A percentile compares a stretch with the other conserved stretches of the same genome.
phyloP scores from a whole-genome alignment of 768 basidiomycete species.

The Lyophyllum shimeji region DNA sequence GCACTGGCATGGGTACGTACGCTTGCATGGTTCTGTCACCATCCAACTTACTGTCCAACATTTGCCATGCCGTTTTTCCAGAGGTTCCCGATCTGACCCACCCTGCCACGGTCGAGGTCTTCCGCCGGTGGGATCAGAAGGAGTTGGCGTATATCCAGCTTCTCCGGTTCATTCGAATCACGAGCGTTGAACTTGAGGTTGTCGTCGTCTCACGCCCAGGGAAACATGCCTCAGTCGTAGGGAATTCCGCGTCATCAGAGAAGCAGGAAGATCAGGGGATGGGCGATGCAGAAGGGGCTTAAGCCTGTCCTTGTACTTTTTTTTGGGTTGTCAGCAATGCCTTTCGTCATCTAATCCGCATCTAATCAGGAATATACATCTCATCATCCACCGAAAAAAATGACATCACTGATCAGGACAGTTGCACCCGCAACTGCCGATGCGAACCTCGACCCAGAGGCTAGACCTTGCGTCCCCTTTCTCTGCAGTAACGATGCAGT shows the following conservation, averaged over 20 bases:
- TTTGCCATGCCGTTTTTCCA: conserved; percentile 26
- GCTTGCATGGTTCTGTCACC: neutral
- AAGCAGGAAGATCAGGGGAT: conserved; percentile 18
- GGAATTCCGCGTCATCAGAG: conserved; percentile 1
- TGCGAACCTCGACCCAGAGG: neutral
- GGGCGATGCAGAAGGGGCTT: conserved; percentile 9
- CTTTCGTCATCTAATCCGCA: neutral
- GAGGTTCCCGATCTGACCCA: conserved; percentile 83
- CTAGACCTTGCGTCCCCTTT: neutral
- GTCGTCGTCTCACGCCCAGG: conserved; percentile 60
- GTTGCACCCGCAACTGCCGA: neutral
- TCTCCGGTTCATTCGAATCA: conserved; percentile 77
- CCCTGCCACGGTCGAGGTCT: conserved; percentile 63
- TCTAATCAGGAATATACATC: conserved; percentile 9
- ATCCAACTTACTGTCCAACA: no score
- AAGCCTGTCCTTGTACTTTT: neutral
- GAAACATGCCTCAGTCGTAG: conserved; percentile 42
- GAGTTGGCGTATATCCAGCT: conserved; percentile 70
- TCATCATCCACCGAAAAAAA: neutral
- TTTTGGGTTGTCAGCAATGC: neutral
- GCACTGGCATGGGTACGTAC: conserved; percentile 75
- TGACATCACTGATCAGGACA: no score
- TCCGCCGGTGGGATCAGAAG: conserved; percentile 77
- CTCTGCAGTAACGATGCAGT: neutral
- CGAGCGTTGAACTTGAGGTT: conserved; percentile 47